Evolutionary conservation across 2,329 filamentous ascomycete species (phyloP), one percentile per base, ranked within the genome.

Genomic region (Plenodomus tracheiphilus): DNA sequence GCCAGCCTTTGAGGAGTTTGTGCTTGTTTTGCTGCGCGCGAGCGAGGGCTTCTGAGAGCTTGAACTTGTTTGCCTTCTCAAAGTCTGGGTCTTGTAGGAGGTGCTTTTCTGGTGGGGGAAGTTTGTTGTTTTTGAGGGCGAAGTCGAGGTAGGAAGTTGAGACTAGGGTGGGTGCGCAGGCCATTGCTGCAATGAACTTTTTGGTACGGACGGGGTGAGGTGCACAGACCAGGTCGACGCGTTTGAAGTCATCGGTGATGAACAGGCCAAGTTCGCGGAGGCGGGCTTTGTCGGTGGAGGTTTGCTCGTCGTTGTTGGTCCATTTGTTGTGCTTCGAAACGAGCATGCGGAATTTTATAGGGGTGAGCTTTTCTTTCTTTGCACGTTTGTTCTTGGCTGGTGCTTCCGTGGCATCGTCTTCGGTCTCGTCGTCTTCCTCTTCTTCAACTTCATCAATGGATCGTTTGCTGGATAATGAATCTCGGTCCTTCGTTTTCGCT

Each of bases 121-220:
- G 68, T 62, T 85, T 79, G 54, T 87, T 84, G 25, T 84, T 78
- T 39, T 88, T 84, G 10, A 97, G 78, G 39, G 88, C 90, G 19
- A 83, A 79, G 47, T 93, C 88, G 48, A 99, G 83, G 70, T 91
- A 99, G 8, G 83, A 80, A 0, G 87, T 88, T 39, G 85, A 85
- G 45, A 97, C 81, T 37, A 97, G 83, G 1, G 83, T 81, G 0
- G 91, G 90, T 0, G 89, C 91, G 50, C 85, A 85, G 16, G 94
- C 91, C 21, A 99, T 77, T 11, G 91, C 91, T 53, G 87, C 88
- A 41, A 97, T 85, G 68, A 99, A 99, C 68, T 99, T 99, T 69
- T 90, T 85, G 0, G 94, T 99, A 32, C 94, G 87, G 28, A 97
- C 84, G 53, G 97, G 85, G 36, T 85, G 83, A 1, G 93, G 94